phyloP scores from a whole-genome alignment of 1,284 basidiomycete species.

The Peniophora sp. region DNA sequence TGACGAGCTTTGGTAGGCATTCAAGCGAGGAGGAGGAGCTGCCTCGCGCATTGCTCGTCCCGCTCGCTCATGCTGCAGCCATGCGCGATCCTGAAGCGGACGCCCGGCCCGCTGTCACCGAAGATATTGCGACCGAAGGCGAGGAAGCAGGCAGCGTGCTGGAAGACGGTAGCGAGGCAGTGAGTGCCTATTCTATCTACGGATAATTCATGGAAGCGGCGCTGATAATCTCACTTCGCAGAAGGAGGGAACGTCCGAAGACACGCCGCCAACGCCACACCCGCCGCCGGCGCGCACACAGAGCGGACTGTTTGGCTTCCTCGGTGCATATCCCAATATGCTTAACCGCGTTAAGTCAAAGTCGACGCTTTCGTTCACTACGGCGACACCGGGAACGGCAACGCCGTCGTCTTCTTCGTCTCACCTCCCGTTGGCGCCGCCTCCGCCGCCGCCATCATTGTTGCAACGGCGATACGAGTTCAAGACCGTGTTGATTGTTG shows the following conservation, averaged over 20 bases:
- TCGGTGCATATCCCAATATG: constrained; percentile 37
- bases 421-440: too few relatives aligned
- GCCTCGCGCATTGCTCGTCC: constrained; percentile 53
- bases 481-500: constrained; percentile 69
- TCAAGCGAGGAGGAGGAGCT: constrained; percentile 44
- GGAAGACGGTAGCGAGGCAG: too few relatives aligned
- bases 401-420: too few relatives aligned
- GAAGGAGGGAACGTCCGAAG: too few relatives aligned
- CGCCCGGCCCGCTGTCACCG: too few relatives aligned
- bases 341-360: constrained; percentile 28
- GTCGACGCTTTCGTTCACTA: constrained; percentile 10
- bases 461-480: constrained; percentile 28
- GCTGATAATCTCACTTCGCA: too few relatives aligned
- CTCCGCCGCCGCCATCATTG: too few relatives aligned
- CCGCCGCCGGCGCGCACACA: constrained; percentile 3
- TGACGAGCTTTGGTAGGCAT: constrained; percentile 14
- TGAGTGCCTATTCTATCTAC: too few relatives aligned
- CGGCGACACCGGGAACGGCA: constrained; percentile 1
- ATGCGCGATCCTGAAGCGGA: constrained; percentile 36
- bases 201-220: too few relatives aligned
- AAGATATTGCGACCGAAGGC: too few relatives aligned
- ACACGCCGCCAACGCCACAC: too few relatives aligned
- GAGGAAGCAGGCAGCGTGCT: too few relatives aligned
- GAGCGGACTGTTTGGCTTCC: constrained; percentile 32
- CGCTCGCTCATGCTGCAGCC: constrained; percentile 55